These are phyloP conservation scores for Thalassiosira delicatula DNA, from an alignment of 352 stramenopile genomes.

Conservation along the genomic window DNA sequence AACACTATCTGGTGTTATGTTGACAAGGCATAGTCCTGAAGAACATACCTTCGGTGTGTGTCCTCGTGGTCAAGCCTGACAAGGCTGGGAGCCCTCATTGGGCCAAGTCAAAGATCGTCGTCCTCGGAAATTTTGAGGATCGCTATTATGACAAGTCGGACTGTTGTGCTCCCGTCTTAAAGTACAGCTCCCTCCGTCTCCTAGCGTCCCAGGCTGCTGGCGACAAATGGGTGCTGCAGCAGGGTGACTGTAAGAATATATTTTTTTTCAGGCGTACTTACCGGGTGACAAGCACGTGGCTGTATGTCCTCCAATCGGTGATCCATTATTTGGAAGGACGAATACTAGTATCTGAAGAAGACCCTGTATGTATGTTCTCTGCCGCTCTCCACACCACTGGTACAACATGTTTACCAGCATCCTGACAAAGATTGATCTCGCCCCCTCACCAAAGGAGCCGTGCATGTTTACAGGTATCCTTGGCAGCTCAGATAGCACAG, in stretches of 20 bases:
- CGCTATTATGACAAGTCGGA: background rate
- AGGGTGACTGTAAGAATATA: slow-evolving; percentile 4
- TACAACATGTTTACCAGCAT: background rate
- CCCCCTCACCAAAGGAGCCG: too few relatives aligned
- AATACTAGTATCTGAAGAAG: background rate
- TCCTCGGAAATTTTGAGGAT: background rate
- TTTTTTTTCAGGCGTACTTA: background rate
- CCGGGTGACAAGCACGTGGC: background rate
- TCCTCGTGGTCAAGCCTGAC: background rate
- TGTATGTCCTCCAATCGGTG: background rate
- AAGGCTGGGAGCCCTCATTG: background rate
- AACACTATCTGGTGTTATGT: background rate
- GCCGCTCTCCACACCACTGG: background rate
- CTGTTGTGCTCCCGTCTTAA: background rate
- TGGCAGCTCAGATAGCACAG: too few relatives aligned
- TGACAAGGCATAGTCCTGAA: background rate
- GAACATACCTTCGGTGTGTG: background rate
- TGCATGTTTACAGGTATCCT: too few relatives aligned
- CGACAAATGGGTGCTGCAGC: background rate
- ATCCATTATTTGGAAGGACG: background rate
- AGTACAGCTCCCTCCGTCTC: background rate
- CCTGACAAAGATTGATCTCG: background rate
- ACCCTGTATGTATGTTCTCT: background rate
- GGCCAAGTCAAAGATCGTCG: background rate
- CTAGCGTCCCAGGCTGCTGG: background rate